Base-by-base conservation (phyloP, 2,329 filamentous ascomycete genomes). In the Venturia asperata region DNA sequence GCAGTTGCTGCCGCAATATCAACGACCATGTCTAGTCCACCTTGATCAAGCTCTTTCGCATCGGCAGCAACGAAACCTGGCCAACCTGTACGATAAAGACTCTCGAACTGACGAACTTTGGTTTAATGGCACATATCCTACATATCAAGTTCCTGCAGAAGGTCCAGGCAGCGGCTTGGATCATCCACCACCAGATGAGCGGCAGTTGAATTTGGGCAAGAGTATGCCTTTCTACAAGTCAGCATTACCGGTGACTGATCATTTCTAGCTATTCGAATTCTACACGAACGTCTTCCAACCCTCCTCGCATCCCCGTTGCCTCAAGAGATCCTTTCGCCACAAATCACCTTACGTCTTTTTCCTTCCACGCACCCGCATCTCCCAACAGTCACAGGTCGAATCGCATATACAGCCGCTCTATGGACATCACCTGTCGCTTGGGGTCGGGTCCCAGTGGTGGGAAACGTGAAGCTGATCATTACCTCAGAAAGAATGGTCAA, bases 371-470 rank as follows among this genome's bases (percentile, higher is more conserved):
- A 95, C 72, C 91, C 90, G 2, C 89, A 93, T 74, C 89, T 99
- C 2, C 94, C 94, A 42, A 89, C 87, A n/a, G 94, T 97, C 49
- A 91, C 90, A 37, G 94, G 94, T 63, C 86, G 90, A 60, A 89
- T 97, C 43, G 89, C 91, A 61, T 99, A 99, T 75, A 89, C 89
- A 43, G 93, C 94, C 21, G 94, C 94, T 2, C 81, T 99, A 45
- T 97, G 92, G 92, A 97, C 94, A 0, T 92, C 92, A 0, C 94
- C 94, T 0, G 88, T 99, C 63, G 93, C 92, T 39, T 99, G 94
- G 94, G 95, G 95, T 72, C 86, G 90, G 37, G 83, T 99, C 0
- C 94, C 94, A 2, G 85, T 97, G 24, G 84, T 97, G 41, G 92
- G 93, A 69, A 96, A 96, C 72, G 91, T 97, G 56, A 87, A 87